Evolutionary conservation across 306 rosid genomes (phyloP).

Genomic region (Herpetospermum pedunculosum): DNA sequence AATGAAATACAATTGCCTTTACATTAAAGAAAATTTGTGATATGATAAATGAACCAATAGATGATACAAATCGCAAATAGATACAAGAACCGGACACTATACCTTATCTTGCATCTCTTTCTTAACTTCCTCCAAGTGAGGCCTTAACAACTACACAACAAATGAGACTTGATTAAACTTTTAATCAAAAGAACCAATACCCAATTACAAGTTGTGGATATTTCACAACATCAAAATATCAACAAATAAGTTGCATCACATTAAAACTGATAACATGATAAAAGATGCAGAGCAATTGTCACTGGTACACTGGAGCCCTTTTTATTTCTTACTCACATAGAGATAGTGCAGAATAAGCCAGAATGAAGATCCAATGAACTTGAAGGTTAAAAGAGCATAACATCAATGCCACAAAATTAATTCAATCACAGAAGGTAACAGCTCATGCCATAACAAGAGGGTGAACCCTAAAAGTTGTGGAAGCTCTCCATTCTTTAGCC

Average conservation of each 20-base stretch:
- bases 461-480: background rate
- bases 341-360: background rate
- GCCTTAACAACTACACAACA: constrained; percentile 60
- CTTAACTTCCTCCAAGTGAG: constrained; percentile 51
- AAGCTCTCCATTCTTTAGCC: background rate
- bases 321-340: background rate
- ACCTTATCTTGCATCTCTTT: constrained; percentile 49
- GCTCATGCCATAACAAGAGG: background rate
- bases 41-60: background rate
- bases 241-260: background rate
- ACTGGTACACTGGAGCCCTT: background rate
- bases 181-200: background rate
- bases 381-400: background rate
- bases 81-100: constrained; percentile 12
- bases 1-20: background rate
- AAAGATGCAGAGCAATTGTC: background rate
- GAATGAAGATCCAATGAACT: background rate
- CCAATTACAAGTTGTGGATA: background rate
- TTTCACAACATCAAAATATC: background rate
- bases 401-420: background rate
- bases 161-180: background rate
- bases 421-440: background rate
- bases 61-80: background rate
- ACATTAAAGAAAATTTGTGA: background rate
- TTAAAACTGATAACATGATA: background rate